These are phyloP conservation scores for Tremellales sp. DNA, from an alignment of 1,284 basidiomycete genomes.

Conservation along the genomic window DNA sequence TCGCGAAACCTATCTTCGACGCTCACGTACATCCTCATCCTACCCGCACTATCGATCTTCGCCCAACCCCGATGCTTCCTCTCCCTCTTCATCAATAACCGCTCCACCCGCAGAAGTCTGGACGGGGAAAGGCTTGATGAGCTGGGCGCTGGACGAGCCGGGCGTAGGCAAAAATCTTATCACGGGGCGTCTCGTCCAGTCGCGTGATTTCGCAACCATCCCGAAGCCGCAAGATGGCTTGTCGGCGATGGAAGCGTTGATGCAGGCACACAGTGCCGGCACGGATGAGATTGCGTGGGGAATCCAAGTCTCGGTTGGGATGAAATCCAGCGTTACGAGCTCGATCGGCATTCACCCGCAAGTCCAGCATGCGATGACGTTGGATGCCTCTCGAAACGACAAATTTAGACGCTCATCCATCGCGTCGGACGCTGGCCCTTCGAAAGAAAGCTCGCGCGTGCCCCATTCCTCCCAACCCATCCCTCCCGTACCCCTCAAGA, in stretches of 20 bases:
- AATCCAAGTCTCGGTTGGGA: conserved; percentile 38
- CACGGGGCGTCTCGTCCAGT: conserved; percentile 35
- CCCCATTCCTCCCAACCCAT: no score
- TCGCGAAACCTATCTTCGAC: conserved; percentile 40
- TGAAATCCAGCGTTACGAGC: conserved; percentile 22
- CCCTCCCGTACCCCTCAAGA: neutral
- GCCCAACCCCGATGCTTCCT: conserved; percentile 9
- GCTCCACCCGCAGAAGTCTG: conserved; percentile 33
- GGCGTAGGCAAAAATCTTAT: conserved; percentile 43
- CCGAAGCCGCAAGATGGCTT: conserved; percentile 14
- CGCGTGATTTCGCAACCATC: conserved; percentile 15
- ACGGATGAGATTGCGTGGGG: conserved; percentile 29
- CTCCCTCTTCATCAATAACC: conserved; percentile 1
- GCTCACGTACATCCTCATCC: conserved; percentile 26
- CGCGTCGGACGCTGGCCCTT: neutral
- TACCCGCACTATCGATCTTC: conserved; percentile 17
- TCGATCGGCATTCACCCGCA: neutral
- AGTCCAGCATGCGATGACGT: neutral
- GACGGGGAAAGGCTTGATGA: conserved; percentile 43
- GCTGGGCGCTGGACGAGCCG: conserved; percentile 40
- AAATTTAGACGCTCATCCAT: conserved; percentile 7
- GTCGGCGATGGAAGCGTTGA: conserved; percentile 33
- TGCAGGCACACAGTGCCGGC: conserved; percentile 14
- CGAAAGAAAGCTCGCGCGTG: neutral
- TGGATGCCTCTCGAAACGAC: conserved; percentile 2